Evolutionary conservation across 352 stramenopile genomes (phyloP), one percentile per base, ranked within the genome.

Genomic region (Phytophthora boehmeriae): DNA sequence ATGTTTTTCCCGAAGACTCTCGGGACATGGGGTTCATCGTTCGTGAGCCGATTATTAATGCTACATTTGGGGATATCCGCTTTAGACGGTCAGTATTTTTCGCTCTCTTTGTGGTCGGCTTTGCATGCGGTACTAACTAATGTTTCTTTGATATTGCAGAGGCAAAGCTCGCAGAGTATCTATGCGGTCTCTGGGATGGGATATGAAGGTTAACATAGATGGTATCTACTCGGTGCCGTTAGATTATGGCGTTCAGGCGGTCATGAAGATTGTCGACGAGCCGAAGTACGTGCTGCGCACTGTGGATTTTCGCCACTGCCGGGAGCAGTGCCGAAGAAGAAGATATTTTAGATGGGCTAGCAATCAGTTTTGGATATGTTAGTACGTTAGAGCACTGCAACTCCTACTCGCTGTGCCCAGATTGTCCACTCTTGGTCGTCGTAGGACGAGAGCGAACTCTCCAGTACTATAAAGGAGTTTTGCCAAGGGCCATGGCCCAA

Each of bases 151-250:
- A 39, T 39, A 39, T n/a, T 62, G 27, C 52, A 93, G 87, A 70
- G 87, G 87, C 17, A 88, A 87, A 64, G 85, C 83, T 59, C 83
- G 87, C 8, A 83, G 87, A 23, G 86, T 96, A 48, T 96, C 87
- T 28, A 93, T 96, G 83, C 78, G 86, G 41, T 96, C 87, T 19
- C 81, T 96, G 25, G 87, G 87, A 17, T 96, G 87, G 87, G 87
- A 96, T 80, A 96, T 94, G 86, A 90, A 89, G 63, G 82, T 96
- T 39, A 93, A 91, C 51, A 77, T 96, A 35, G 87, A 96, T 46
- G 87, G 87, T 19, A 90, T 96, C 42, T 93, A 92, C 68, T 94
- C 87, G 8, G 84, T 96, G 54, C 87, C 87, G 19, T 66, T 96
- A 54, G 86, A 94, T 76, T 96, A 96, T 35, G 87, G 87, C n/a